phyloP scores from a whole-genome alignment of 2,329 filamentous ascomycete species.

The Aspergillus sp. region DNA sequence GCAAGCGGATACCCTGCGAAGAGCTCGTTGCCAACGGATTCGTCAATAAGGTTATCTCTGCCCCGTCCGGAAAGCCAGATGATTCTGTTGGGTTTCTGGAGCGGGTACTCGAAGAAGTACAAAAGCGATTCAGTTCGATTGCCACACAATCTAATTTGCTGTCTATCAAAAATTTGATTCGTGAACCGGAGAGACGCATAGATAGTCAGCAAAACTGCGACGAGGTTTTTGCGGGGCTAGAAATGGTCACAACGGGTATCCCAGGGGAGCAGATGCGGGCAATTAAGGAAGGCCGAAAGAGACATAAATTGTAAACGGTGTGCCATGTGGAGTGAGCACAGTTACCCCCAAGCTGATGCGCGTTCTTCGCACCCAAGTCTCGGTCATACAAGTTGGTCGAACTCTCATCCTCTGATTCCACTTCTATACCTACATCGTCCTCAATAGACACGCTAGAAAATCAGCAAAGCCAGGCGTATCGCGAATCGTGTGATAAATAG shows the following conservation, averaged over 20 bases:
- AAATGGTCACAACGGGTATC: constrained; percentile 74
- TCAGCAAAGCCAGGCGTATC: too few relatives aligned
- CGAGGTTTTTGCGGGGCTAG: constrained; percentile 83
- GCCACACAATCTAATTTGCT: constrained; percentile 76
- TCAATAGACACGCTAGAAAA: too few relatives aligned
- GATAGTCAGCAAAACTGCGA: constrained; percentile 75
- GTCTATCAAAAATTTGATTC: constrained; percentile 81
- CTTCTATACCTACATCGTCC: too few relatives aligned
- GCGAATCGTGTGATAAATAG: too few relatives aligned
- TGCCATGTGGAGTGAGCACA: too few relatives aligned
- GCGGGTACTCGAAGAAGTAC: constrained; percentile 74
- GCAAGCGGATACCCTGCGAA: constrained; percentile 69
- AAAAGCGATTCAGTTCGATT: constrained; percentile 77
- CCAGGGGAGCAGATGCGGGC: constrained; percentile 88
- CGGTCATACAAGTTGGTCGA: too few relatives aligned
- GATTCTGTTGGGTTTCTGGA: constrained; percentile 70
- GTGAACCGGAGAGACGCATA: constrained; percentile 68
- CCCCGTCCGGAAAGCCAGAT: constrained; percentile 55
- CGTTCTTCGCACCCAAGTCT: too few relatives aligned
- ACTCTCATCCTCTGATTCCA: too few relatives aligned
- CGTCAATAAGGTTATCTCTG: constrained; percentile 77
- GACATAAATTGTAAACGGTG: constrained; percentile 74
- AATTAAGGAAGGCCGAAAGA: constrained; percentile 84
- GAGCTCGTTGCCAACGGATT: constrained; percentile 78
- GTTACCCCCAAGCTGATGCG: too few relatives aligned